Base-by-base conservation (phyloP, 208 protist species). In the Porcisia deanei region DNA sequence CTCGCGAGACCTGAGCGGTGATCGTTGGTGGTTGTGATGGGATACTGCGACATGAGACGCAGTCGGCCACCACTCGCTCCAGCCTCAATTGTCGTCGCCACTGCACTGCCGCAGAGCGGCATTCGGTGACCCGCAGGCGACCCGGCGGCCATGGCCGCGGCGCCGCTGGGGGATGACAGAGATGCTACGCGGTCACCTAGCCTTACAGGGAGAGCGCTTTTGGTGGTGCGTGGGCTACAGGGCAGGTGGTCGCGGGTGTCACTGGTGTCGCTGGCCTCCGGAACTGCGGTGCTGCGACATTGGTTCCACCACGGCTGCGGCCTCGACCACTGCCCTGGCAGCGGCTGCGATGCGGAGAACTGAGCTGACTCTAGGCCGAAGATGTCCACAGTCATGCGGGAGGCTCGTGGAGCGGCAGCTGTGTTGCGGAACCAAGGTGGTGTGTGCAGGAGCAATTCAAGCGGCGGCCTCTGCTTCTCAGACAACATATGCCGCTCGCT, bases 251-350 rank as follows among this genome's bases (percentile, higher is more conserved):
- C 9, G 53, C 53, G 34, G 1, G 3, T 39, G 69, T 59, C 20
- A 41, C 55, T 53, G n/a, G 52, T 20, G 37, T 39, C 68, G 52
- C 68, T 79, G 54, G 43, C 70, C 60, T 75, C 61, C 18, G 63
- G 75, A 20, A 30, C 52, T n/a, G 45, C 41, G 52, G 43, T 60
- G 67, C 30, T 6, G n/a, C 68, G 10, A 41, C 47, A 2, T n/a
- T 70, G 76, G 59, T 80, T 80, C 76, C 76, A 80, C 76, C 76
- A 80, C 54, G 70, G 76, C 76, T 53, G 75, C 68, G 57, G 54
- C 59, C 18, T 34, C n/a, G 55, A 59, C 43, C n/a, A 58, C 30
- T 18, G 68, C 22, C 12, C n/a, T 66, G 59, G 34, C 16, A 43
- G 25, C 41, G 18, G 39, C 61, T 68, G 60, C 54, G 68, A 68